Percentiles rank a stretch among this genome's conserved stretches.
phyloP scores from a whole-genome alignment of 2,329 filamentous ascomycete species.

The Ceratocystis alfenasii region DNA sequence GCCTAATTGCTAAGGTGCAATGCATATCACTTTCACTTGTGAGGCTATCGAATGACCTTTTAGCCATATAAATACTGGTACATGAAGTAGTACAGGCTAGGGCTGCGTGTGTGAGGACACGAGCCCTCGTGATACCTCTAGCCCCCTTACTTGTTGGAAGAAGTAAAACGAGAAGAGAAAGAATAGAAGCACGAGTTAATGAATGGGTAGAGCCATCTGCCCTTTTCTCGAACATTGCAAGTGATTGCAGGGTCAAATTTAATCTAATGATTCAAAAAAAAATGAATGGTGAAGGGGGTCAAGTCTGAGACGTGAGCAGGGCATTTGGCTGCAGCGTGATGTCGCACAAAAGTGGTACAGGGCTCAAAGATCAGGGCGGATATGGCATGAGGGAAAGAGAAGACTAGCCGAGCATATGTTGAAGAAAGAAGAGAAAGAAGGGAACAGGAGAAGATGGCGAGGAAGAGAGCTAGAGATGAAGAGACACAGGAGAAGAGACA shows the following conservation, averaged over 20 bases:
- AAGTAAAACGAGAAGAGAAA: too few relatives aligned
- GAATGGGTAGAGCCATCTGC: too few relatives aligned
- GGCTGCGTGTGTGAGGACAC: neutral
- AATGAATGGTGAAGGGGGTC: neutral
- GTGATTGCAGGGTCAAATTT: too few relatives aligned
- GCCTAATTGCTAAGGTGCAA: neutral
- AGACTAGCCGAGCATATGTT: neutral
- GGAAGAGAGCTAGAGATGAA: too few relatives aligned
- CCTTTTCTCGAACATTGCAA: too few relatives aligned
- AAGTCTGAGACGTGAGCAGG: neutral
- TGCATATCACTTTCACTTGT: too few relatives aligned
- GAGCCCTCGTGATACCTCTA: too few relatives aligned
- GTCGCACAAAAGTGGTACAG: neutral
- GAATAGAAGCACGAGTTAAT: too few relatives aligned
- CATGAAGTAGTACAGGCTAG: neutral
- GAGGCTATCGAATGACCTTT: too few relatives aligned
- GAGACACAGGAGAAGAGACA: neutral
- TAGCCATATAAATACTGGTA: too few relatives aligned
- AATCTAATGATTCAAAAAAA: neutral
- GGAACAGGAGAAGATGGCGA: neutral
- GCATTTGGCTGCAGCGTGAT: neutral
- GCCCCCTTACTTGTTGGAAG: too few relatives aligned
- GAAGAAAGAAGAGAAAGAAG: neutral
- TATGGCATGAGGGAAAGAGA: neutral
- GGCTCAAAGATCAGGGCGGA: neutral